Evolutionary conservation across 2,329 filamentous ascomycete genomes (phyloP).

Genomic region (Neobulgaria alba): DNA sequence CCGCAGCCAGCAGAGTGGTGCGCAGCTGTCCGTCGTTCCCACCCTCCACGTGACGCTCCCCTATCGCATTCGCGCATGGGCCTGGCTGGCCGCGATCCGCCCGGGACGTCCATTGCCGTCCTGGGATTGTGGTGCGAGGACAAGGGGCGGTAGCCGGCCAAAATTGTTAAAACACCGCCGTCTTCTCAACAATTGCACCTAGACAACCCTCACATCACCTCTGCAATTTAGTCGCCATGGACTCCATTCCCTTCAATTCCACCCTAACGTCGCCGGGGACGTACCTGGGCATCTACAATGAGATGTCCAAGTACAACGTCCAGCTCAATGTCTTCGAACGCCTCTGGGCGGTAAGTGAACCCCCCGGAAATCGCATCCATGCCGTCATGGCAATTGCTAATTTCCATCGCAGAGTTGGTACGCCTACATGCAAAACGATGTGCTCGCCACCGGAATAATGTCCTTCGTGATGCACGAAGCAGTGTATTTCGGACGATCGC

Average conservation of each 20-base stretch:
- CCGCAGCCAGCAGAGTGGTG: no score
- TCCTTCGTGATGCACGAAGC: slow-evolving; percentile 92
- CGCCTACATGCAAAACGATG: slow-evolving; percentile 95
- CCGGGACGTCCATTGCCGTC: not conserved
- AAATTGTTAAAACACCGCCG: not conserved
- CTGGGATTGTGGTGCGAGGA: slow-evolving; percentile 9
- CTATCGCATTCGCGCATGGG: no score
- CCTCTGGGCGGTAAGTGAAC: slow-evolving; percentile 67
- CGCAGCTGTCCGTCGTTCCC: no score
- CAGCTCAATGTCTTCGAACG: slow-evolving; percentile 74
- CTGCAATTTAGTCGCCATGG: slow-evolving; percentile 10
- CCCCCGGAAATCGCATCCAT: slow-evolving; percentile 4
- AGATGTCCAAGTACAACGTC: slow-evolving; percentile 66
- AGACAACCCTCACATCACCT: not conserved
- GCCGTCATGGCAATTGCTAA: slow-evolving; percentile 12
- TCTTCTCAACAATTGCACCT: slow-evolving; percentile 8
- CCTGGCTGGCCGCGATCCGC: no score
- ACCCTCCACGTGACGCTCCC: no score
- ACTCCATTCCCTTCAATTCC: slow-evolving; percentile 21
- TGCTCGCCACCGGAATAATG: slow-evolving; percentile 93
- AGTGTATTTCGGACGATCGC: slow-evolving; percentile 81
- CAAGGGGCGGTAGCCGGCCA: not conserved
- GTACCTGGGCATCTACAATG: slow-evolving; percentile 51
- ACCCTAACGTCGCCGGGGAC: slow-evolving; percentile 22
- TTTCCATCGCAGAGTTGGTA: slow-evolving; percentile 63